These are phyloP conservation scores for Daldinia sp. DNA, from an alignment of 2,329 filamentous ascomycete genomes.

Conservation along the genomic window DNA sequence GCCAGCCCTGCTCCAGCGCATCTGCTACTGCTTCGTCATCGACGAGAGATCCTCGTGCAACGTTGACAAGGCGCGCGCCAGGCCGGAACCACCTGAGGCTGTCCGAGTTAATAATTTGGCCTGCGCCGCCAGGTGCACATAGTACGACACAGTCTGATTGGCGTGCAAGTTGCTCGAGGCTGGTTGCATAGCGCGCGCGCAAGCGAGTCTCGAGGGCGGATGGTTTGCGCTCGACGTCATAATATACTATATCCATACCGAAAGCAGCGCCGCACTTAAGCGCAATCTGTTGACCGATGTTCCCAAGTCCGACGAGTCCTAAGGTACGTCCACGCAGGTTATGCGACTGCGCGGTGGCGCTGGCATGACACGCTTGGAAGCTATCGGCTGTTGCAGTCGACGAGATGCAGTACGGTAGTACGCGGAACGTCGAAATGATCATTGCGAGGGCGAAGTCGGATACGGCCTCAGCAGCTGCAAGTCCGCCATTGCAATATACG, in stretches of 20 bases:
- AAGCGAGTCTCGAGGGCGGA: slow-evolving; percentile 52
- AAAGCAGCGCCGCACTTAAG: slow-evolving; percentile 65
- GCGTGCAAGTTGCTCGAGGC: slow-evolving; percentile 60
- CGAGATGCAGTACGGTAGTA: slow-evolving; percentile 69
- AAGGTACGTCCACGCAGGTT: slow-evolving; percentile 69
- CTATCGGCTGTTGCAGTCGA: slow-evolving; percentile 52
- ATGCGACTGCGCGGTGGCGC: slow-evolving; percentile 65
- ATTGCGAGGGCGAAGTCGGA: slow-evolving; percentile 75
- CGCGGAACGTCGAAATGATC: slow-evolving; percentile 74
- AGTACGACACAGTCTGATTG: slow-evolving; percentile 68
- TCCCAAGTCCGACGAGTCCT: slow-evolving; percentile 74
- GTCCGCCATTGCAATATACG: slow-evolving; percentile 76
- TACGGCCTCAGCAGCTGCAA: slow-evolving; percentile 75
- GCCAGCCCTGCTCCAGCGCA: slow-evolving; percentile 60
- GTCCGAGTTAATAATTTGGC: slow-evolving; percentile 57
- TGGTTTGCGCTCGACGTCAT: slow-evolving; percentile 63
- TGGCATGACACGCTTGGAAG: slow-evolving; percentile 67
- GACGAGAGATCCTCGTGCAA: slow-evolving; percentile 70
- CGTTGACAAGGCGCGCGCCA: slow-evolving; percentile 69
- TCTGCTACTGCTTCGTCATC: slow-evolving; percentile 70
- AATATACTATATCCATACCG: slow-evolving; percentile 72
- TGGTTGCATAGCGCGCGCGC: slow-evolving; percentile 58
- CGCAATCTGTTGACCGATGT: slow-evolving; percentile 70
- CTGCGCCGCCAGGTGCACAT: slow-evolving; percentile 61
- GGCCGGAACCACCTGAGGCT: slow-evolving; percentile 60